Base-by-base conservation (phyloP, 768 basidiomycete species). In the Roridomyces roridus region DNA sequence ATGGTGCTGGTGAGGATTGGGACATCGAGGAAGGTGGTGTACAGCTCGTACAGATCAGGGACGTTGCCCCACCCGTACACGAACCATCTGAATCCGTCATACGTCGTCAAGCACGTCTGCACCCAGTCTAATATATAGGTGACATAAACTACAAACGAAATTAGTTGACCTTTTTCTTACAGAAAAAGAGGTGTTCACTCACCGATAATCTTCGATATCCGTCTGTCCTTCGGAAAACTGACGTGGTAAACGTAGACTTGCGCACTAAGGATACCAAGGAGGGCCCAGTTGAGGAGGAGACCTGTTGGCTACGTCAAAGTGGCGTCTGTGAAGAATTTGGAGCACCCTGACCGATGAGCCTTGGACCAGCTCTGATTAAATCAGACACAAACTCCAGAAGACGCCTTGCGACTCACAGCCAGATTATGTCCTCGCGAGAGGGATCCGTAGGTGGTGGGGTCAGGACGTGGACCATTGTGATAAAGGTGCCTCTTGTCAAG, bases 81-180 rank as follows among this genome's bases (percentile, higher is more conserved):
- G 36, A 63, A 63, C 62, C 62, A 63, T 14, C 60, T 52, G 36
- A 63, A 55, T n/a, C 37, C 41, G 35, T 61, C 60, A 24, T 61
- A 57, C 5, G 60, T 61, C 31, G 55, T 49, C n/a, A 49, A 55
- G 29, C 51, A 59, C 1, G 62, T 63, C 37, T 63, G 62, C 14
- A 42, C 58, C 62, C 62, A 63, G 36, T 63, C 62, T 1, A 59
- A 18, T 4, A 63, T 20, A 36, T 63, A 63, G 6, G 60, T n/a
- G 3, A 23, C 17, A 34, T 55, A 63, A 5, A 63, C 62, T 63
- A 48, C 20, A 36, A 1, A n/a, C 14, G 24, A 44, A 17, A 42
- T 3, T 43, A n/a, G 54, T 53, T 18, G n/a, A n/a, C n/a, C n/a
- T n/a, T n/a, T n/a, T n/a, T n/a, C n/a, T n/a, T n/a, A n/a, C n/a